Evolutionary conservation across 2,329 filamentous ascomycete species (phyloP).

Genomic region (Coniochaeta sp.): DNA sequence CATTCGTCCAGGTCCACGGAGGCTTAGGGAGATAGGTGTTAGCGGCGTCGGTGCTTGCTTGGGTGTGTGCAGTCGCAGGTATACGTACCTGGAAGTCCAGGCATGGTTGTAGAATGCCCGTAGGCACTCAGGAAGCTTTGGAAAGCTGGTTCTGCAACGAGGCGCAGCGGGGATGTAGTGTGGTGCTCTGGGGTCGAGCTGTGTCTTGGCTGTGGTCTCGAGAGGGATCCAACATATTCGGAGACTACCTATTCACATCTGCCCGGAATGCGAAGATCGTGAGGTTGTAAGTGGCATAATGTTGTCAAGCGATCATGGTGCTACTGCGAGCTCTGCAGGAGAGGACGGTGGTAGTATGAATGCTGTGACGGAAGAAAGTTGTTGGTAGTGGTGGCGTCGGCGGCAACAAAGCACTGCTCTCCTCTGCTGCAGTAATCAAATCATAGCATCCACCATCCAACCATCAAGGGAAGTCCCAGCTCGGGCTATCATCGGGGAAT

Average conservation of each 20-base stretch:
- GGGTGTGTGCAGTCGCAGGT: background rate
- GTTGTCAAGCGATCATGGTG: background rate
- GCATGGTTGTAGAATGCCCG: constrained; percentile 15
- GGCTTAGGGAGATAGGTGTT: constrained; percentile 39
- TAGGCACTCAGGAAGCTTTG: background rate
- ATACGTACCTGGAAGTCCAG: constrained; percentile 23
- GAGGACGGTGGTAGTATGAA: background rate
- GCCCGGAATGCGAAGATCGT: background rate
- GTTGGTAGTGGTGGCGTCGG: background rate
- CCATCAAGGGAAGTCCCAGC: background rate
- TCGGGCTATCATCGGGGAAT: background rate
- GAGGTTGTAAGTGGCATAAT: background rate
- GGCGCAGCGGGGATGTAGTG: background rate
- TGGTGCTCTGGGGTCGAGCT: constrained; percentile 5
- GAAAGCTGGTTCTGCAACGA: background rate
- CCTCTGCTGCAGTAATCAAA: too few relatives aligned
- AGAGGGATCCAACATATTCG: constrained; percentile 20
- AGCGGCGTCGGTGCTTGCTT: constrained; percentile 3
- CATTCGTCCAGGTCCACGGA: constrained; percentile 98
- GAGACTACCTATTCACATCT: constrained; percentile 2
- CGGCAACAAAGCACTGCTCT: background rate
- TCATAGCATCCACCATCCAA: background rate
- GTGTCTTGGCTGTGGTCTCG: constrained; percentile 17
- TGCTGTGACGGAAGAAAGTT: background rate
- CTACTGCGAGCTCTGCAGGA: background rate